Evolutionary conservation across 2,329 filamentous ascomycete species (phyloP), one percentile per base, ranked within the genome.

Genomic region (Graphiopsis chlorocephala): DNA sequence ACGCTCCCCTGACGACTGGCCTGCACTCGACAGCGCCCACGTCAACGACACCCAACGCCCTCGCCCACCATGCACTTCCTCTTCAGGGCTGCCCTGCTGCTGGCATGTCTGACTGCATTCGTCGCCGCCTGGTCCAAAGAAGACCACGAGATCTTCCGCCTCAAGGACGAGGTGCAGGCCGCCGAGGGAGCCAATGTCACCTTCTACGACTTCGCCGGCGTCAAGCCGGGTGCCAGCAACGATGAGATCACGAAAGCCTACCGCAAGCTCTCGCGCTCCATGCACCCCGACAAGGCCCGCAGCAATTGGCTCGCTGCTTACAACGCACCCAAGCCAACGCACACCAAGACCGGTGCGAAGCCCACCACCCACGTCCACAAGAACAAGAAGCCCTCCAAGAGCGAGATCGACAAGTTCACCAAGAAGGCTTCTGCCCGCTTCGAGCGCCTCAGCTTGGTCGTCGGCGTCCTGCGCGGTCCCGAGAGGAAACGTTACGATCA

Each of bases 101-200:
- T 91, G 77, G 86, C 87, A 80, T 79, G 90, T 71, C 79, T 92
- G 69, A 85, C 85, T 66, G 84, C 87, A 45, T 78, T 93, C 67
- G 86, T 86, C 66, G 85, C 88, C 58, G 91, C 91, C 55, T 97
- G 93, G 92, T 88, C 87, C 64, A 95, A 95, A 79, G 91, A 91
- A 96, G 95, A 99, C 80, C 92, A 96, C 76, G 95, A 99, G 81
- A 98, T 99, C 81, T 99, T 99, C 83, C 91, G 93, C 72, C 85
- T 99, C 68, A 90, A 90, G 74, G 93, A 97, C 80, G 95, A 98
- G 77, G 86, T 99, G 64, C 81, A 86, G 66, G 80, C 86, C 52
- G 82, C 88, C 69, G 91, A 97, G 77, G 93, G 95, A 65, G 74
- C 83, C 60, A 89, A 91, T 68, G 85, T 92, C 66, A 95, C 91